These are phyloP conservation scores for Chytriomyces sp. DNA, from an alignment of 192 early-diverging fungal species.

Conservation along the genomic window DNA sequence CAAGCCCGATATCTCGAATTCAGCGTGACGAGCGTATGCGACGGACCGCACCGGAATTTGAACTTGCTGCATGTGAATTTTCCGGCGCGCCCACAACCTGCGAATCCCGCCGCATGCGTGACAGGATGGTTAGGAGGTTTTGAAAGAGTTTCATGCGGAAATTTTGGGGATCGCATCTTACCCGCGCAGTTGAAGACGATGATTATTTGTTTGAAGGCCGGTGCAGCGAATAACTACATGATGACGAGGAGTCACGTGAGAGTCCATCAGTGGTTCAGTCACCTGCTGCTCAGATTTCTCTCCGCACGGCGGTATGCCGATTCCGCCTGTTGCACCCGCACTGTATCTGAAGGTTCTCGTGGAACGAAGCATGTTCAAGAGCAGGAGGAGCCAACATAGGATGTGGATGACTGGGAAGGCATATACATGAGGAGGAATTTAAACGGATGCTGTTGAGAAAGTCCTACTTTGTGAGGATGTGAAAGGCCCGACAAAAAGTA, in stretches of 20 bases:
- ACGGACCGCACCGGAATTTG: constrained; percentile 14
- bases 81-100: constrained; percentile 2
- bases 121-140: background rate
- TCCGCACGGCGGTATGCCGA: no score
- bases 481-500: background rate
- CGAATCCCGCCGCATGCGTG: constrained; percentile 18
- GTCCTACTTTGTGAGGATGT: background rate
- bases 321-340: no score
- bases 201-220: no score
- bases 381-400: constrained; percentile 2
- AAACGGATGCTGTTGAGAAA: background rate
- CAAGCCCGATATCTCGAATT: constrained; percentile 19
- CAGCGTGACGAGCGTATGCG: constrained; percentile 9
- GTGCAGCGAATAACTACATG: no score
- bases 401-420: constrained; percentile 26
- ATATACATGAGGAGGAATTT: background rate
- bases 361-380: constrained; percentile 12
- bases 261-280: no score
- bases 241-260: no score
- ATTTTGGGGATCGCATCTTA: constrained; percentile 22
- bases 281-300: no score
- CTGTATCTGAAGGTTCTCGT: background rate
- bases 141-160: constrained; percentile 13
- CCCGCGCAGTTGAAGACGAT: constrained; percentile 5
- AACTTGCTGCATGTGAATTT: background rate